A percentile compares a stretch with the other conserved stretches of the same genome.
phyloP scores from a whole-genome alignment of 306 rosid genomes.

The Argentina anserina region DNA sequence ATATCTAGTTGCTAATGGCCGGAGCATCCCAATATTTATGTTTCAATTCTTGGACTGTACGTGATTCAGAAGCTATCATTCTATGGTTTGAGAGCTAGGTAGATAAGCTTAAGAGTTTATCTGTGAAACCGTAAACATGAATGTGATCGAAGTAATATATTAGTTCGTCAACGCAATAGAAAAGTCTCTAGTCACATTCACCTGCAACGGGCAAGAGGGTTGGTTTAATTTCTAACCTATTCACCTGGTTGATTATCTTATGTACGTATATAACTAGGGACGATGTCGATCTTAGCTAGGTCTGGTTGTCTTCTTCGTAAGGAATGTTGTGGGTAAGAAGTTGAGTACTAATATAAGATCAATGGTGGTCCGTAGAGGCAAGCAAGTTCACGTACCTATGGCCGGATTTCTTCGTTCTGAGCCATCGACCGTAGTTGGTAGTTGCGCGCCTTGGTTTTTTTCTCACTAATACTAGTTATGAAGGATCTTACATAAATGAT shows the following conservation, averaged over 20 bases:
- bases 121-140: not conserved
- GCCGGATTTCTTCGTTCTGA: not conserved
- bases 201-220: too few species aligned
- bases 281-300: not conserved
- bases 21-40: slow-evolving; percentile 10
- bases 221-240: not conserved
- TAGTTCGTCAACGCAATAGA: too few species aligned
- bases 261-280: not conserved
- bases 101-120: not conserved
- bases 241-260: not conserved
- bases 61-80: not conserved
- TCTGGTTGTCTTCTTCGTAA: not conserved
- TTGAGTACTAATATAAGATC: not conserved
- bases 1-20: not conserved
- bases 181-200: too few species aligned
- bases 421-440: not conserved
- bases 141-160: not conserved
- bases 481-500: too few species aligned
- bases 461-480: too few species aligned
- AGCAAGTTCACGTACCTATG: not conserved
- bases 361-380: not conserved
- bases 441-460: not conserved
- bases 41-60: not conserved
- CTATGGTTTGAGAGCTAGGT: not conserved
- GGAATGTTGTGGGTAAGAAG: not conserved